Base-by-base conservation (phyloP, 768 basidiomycete genomes). In the Kwoniella heveanensis region DNA sequence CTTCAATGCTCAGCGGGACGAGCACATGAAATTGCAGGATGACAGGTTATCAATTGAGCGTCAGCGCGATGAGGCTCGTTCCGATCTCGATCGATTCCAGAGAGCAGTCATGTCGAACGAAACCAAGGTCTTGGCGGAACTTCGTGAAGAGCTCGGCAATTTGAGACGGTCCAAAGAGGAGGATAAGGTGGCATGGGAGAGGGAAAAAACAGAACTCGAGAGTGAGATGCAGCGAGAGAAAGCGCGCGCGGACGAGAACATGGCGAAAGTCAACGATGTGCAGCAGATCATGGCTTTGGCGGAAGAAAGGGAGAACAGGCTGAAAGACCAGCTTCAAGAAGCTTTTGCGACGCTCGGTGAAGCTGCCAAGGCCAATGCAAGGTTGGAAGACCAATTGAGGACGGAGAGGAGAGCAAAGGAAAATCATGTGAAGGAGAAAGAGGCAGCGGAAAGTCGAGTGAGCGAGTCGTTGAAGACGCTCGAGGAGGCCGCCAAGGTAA, bases 81-180 rank as follows among this genome's bases (percentile, higher is more conserved):
- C 30, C 5, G 64, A 69, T 52, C 57, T 69, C 19, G 68, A 69
- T 36, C 19, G 58, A 36, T 69, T 59, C 30, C 68, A 69, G 24
- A 56, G 61, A 4, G 71, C 56, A 29, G 64, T 64, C 17, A 67
- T 69, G 57, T 37, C 48, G 25, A 64, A 60, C 37, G 69, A 75
- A 52, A 52, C 60, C 3, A 57, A 54, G 22, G 54, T 62, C 8
- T 39, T 72, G 26, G 54, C 52, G 1, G 62, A 64, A 25, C 63
- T 74, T 1, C 54, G 62, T 13, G 46, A 46, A n/a, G 66, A 69
- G 44, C 52, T 74, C 22, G 69, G 49, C 22, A 62, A 60, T 21
- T 36, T 72, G n/a, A 48, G 62, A 17, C 55, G 50, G 13, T 54
- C 2, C 1, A 54, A 47, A 22, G 66, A 58, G 8, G 56, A 53